Evolutionary conservation across 2,329 filamentous ascomycete species (phyloP).

Genomic region (Allantophomopsis lycopodina): DNA sequence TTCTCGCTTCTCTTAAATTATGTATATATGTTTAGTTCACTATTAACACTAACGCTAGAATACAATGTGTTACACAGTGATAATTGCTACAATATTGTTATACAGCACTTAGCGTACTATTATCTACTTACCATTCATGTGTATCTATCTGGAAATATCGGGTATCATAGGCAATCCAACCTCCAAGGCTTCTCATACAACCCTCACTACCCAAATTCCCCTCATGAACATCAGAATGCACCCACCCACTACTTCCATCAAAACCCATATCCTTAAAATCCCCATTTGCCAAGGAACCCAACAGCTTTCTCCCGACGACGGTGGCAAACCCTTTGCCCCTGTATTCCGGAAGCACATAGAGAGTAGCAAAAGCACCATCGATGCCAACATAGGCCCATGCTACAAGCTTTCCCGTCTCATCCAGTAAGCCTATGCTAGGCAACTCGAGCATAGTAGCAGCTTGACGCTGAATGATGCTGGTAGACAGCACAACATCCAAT

Average conservation of each 20-base stretch:
- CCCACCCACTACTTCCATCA: slow-evolving; percentile 13
- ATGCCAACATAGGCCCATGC: slow-evolving; percentile 17
- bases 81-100: too few species aligned
- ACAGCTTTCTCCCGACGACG: slow-evolving; percentile 9
- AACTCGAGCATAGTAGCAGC: slow-evolving; percentile 9
- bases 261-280: slow-evolving; percentile 13
- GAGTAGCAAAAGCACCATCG: slow-evolving; percentile 14
- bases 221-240: slow-evolving; percentile 15
- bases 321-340: slow-evolving; percentile 14
- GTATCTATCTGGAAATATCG: slow-evolving; percentile 14
- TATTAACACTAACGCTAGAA: too few species aligned
- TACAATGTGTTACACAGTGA: too few species aligned
- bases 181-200: slow-evolving; percentile 14
- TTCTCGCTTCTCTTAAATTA: too few species aligned
- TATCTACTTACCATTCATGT: too few species aligned
- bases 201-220: slow-evolving; percentile 16
- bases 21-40: too few species aligned
- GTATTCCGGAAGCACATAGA: slow-evolving; percentile 15
- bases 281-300: slow-evolving; percentile 7
- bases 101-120: too few species aligned
- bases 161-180: slow-evolving; percentile 4
- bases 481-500: slow-evolving; percentile 13
- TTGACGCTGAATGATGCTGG: slow-evolving; percentile 12
- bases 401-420: slow-evolving; percentile 5
- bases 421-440: slow-evolving; percentile 12